Evolutionary conservation across 768 basidiomycete genomes (phyloP), one percentile per base, ranked within the genome.

Genomic region (Russula dissimulans): DNA sequence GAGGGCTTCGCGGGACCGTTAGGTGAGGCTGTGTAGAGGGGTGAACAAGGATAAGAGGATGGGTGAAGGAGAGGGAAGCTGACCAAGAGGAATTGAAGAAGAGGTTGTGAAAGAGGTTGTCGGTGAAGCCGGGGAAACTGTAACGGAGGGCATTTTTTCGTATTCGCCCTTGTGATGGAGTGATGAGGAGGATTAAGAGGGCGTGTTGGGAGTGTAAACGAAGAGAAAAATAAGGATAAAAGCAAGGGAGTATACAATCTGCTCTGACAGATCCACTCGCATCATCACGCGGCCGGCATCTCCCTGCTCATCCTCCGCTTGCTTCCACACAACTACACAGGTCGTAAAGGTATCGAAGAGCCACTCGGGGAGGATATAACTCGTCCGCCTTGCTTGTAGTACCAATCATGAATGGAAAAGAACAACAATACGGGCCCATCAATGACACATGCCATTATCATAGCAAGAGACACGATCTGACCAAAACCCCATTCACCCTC

Each of bases 121-220:
- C 59, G 74, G 69, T 53, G 76, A 65, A 54, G 80, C 73, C 66
- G 69, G 75, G 65, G 78, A 69, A 26, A 78, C 70, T 31, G 71
- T 66, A 44, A 79, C 71, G 51, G 71, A 74, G 65, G 78, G 78
- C 78, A 79, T 79, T 56, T 44, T 50, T 34, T 22, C 18, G 34
- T 44, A 46, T 34, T 22, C 18, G 34, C 54, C 52, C 7, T 10
- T 36, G 52, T 32, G 39, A 12, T 7, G 26, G 7, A 22, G 39
- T 4, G 45, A 36, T n/a, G 55, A 55, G 6, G 48, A 38, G n/a
- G 48, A 61, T 51, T 56, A 61, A 26, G 39, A 55, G 17, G n/a
- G 41, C 17, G 59, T 59, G 22, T 26, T 26, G 22, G 22, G 22
- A 60, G 54, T 53, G 44, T 49, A 31, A 41, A 56, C 7, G 34